Conservation (phyloP, 2,329 filamentous ascomycete genomes). For the Sordariomycetes sp. region DNA sequence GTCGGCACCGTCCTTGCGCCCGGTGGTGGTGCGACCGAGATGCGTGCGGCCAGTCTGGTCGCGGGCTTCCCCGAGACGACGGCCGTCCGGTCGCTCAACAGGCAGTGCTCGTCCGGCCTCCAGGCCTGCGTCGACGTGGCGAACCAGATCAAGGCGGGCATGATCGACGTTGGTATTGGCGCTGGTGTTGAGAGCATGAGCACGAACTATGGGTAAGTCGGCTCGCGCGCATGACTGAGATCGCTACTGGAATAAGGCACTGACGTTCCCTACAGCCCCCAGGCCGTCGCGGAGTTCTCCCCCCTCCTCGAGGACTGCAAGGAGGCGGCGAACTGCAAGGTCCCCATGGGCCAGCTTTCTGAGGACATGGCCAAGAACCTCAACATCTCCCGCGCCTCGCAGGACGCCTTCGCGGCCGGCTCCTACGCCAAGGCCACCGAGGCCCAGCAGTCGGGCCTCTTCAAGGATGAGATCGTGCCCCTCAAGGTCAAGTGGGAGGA, state of each 20-base stretch:
- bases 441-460: conserved; percentile 82
- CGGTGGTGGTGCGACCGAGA: conserved; percentile 91
- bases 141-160: conserved; percentile 80
- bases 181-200: conserved; percentile 97
- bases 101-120: conserved; percentile 88
- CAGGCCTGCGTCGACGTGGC: conserved; percentile 91
- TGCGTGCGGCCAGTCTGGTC: conserved; percentile 81
- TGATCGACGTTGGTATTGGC: conserved; percentile 92
- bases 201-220: conserved; percentile 69
- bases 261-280: conserved; percentile 41
- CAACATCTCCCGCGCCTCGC: conserved; percentile 56
- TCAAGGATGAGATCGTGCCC: conserved; percentile 83
- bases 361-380: conserved; percentile 91
- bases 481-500: conserved; percentile 81
- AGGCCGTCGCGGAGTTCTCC: conserved; percentile 85
- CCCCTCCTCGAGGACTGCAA: conserved; percentile 73
- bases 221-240: not conserved
- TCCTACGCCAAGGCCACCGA: conserved; percentile 84
- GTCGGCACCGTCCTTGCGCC: conserved; percentile 88
- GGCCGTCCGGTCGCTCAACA: conserved; percentile 80
- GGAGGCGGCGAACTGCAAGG: conserved; percentile 90
- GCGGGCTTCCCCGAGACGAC: conserved; percentile 82
- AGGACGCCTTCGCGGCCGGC: conserved; percentile 88
- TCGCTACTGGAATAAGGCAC: not conserved
- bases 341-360: conserved; percentile 88